Evolutionary conservation across 805 yeast species (phyloP), one percentile per base, ranked within the genome.

Genomic region (Candida khao-thaluensis): DNA sequence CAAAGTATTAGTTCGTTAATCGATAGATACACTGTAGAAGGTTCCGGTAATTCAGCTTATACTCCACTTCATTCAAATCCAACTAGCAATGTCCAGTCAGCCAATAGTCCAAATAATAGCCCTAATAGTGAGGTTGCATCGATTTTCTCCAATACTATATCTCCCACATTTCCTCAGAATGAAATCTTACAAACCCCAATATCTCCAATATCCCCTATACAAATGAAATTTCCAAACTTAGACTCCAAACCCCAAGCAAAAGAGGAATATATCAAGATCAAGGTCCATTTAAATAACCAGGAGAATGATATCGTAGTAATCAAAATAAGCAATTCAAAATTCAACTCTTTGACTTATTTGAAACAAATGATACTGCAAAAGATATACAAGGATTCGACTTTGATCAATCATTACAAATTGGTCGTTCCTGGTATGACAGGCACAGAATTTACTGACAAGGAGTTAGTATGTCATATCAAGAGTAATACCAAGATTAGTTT

Each of bases 291-390:
- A 30, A 49, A 53, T 38, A 58, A 60, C 38, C 43, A 45, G 23
- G 62, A 59, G 26, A 51, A 54, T 25, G 69, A 63, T 35, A 59
- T 59, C 16, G 51, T 62, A 12, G 64, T 55, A 2, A 30, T 62
- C 14, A 53, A 51, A 34, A 49, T 61, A 18, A 54, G 52, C 35
- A 43, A 52, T 10, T 38, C 53, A 6, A 51, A 52, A 34, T 40
- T 63, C n/a, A 43, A 46, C 5, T 51, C 63, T 3, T 47, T 62
- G 6, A 49, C 38, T 3, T 49, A 56, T 41, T 46, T 62, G 37
- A 63, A 63, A 43, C 55, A 50, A 43, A 36, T 56, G 26, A 37
- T 63, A 6, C 51, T 57, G 28, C 48, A 43, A 45, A 62, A 62
- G 46, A 55, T 63, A 24, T 63, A 60, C 43, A 59, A 57, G 31